Conservation (phyloP, 306 rosid species). For the Vigna unguiculata region DNA sequence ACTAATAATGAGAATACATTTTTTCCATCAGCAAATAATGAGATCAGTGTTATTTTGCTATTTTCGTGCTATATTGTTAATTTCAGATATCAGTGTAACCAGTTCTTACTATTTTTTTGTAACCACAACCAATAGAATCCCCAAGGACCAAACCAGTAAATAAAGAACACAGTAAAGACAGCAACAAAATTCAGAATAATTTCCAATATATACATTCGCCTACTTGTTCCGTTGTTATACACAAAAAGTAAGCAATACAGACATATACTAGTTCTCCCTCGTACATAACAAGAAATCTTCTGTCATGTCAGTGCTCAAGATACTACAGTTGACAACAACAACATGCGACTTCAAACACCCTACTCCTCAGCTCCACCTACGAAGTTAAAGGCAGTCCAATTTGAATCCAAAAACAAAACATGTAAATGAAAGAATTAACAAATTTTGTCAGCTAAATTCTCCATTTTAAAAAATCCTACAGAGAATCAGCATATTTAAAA, state of each 20-base stretch:
- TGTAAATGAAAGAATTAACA: slow-evolving; percentile 36
- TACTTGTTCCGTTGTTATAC: neutral
- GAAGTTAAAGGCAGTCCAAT: neutral
- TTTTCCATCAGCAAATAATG: no score
- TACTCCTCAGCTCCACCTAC: slow-evolving; percentile 27
- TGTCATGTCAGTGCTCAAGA: slow-evolving; percentile 11
- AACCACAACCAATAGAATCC: neutral
- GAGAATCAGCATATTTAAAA: slow-evolving; percentile 58
- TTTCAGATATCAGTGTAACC: no score
- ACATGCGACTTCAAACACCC: slow-evolving; percentile 13
- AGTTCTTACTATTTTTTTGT: neutral
- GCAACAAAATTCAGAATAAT: neutral
- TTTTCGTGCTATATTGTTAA: no score
- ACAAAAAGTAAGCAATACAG: neutral
- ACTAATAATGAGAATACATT: no score
- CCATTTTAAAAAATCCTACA: slow-evolving; percentile 59
- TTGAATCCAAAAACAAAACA: slow-evolving; percentile 8
- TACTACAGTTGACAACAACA: neutral
- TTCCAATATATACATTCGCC: neutral
- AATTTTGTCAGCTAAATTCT: slow-evolving; percentile 57
- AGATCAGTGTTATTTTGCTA: no score
- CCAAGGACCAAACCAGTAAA: neutral
- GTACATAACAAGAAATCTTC: neutral
- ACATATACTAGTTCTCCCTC: neutral
- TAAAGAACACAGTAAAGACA: neutral